phyloP scores from a whole-genome alignment of 2,329 filamentous ascomycete species.

The Pseudocercospora eumusae region DNA sequence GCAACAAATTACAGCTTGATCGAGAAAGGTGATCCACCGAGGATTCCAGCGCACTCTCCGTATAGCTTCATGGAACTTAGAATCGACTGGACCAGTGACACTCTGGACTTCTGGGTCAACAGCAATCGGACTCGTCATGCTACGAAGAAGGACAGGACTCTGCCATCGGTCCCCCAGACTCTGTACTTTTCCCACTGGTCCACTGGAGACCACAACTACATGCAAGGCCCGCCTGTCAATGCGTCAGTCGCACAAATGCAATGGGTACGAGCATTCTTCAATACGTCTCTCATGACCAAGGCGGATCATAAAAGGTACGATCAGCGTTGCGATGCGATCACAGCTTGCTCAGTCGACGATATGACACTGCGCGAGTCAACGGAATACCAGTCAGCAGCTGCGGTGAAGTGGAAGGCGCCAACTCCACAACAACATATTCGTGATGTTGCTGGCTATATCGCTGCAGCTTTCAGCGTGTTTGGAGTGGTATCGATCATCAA shows the following conservation, averaged over 20 bases:
- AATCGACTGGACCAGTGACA: constrained; percentile 51
- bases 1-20: constrained; percentile 47
- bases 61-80: constrained; percentile 52
- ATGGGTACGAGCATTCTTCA: constrained; percentile 55
- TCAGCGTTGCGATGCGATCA: constrained; percentile 21
- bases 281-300: constrained; percentile 47
- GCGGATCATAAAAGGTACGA: constrained; percentile 24
- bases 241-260: constrained; percentile 47
- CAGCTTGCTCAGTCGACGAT: constrained; percentile 35
- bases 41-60: constrained; percentile 40
- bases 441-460: constrained; percentile 32
- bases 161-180: constrained; percentile 48
- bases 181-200: constrained; percentile 54
- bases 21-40: constrained; percentile 34
- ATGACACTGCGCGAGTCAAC: constrained; percentile 32
- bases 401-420: constrained; percentile 25
- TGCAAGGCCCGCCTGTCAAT: constrained; percentile 48
- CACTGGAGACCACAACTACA: constrained; percentile 47
- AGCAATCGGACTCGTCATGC: constrained; percentile 28
- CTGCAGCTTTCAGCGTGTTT: constrained; percentile 34
- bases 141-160: constrained; percentile 38
- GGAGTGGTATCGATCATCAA: constrained; percentile 34
- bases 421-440: constrained; percentile 22
- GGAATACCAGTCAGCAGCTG: constrained; percentile 26
- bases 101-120: constrained; percentile 48